phyloP scores from a whole-genome alignment of 1,284 basidiomycete species.

The Amylostereum chailletii region DNA sequence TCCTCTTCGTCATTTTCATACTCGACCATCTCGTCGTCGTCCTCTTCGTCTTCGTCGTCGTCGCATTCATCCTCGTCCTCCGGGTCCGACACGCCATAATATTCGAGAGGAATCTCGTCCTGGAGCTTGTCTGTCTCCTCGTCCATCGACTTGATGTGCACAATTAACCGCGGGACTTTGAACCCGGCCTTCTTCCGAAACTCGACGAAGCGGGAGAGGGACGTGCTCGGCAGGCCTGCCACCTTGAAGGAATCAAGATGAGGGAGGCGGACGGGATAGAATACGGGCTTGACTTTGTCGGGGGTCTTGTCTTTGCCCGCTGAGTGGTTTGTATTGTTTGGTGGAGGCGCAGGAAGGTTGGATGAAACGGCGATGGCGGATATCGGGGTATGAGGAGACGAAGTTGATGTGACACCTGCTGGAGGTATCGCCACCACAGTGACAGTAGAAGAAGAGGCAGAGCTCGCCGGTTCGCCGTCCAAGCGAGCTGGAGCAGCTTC shows the following conservation, averaged over 20 bases:
- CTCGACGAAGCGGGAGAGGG: slow-evolving; percentile 13
- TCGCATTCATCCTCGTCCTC: slow-evolving; percentile 2
- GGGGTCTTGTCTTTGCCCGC: slow-evolving; percentile 5
- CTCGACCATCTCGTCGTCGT: slow-evolving; percentile 5
- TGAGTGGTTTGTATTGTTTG: no score
- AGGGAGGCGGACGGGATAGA: slow-evolving; percentile 16
- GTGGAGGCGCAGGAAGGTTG: no score
- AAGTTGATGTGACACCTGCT: no score
- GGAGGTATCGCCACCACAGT: no score
- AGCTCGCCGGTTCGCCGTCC: no score
- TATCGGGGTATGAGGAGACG: no score
- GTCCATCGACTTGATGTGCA: slow-evolving; percentile 16
- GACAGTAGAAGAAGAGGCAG: no score
- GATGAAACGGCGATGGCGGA: no score
- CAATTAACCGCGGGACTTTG: slow-evolving; percentile 15
- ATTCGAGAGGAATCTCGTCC: background rate
- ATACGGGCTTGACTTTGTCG: background rate
- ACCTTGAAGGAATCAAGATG: slow-evolving; percentile 16
- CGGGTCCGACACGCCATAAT: slow-evolving; percentile 2
- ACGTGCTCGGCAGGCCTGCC: slow-evolving; percentile 13
- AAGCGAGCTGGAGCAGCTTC: background rate
- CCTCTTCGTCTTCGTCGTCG: slow-evolving; percentile 5
- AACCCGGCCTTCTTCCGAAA: slow-evolving; percentile 13
- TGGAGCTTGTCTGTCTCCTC: slow-evolving; percentile 13
- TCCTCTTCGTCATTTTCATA: slow-evolving; percentile 5